Evolutionary conservation across 306 rosid species (phyloP), one percentile per base, ranked within the genome.

Genomic region (Glycine latifolia): DNA sequence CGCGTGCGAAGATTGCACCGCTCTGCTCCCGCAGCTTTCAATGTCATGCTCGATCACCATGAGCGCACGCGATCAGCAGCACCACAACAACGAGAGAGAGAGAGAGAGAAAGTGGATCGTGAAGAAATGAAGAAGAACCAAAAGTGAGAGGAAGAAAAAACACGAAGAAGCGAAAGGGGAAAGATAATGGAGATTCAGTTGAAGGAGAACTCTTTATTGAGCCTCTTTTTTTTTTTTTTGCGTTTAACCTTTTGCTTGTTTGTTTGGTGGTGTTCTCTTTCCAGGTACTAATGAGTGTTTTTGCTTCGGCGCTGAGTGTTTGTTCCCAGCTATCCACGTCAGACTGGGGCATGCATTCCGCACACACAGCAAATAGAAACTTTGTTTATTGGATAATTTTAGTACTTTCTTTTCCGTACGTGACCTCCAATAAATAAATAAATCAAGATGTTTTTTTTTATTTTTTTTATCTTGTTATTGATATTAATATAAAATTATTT

Each of bases 11-110:
- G 92, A 88, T 55, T 83, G 84, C 35, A 87, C 78, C 35, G 94
- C 87, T 87, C 94, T 63, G 81, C 99, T 93, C 47, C 94, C 99
- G 68, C 97, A 93, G 80, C 99, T 96, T 90, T 96, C 99, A 72
- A 79, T 81, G 87, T 93, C 98, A 13, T 94, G 90, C 73, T 93
- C 98, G 48, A 85, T 89, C 82, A 89, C 96, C 99, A 95, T 95
- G 54, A 77, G 37, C 5, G 56, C 75, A 26, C 3, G 58, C 75
- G 69, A 66, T 59, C 82, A 55, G 15, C 13, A 65, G 6, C 61
- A 71, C 4, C 8, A 60, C 16, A 84, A 69, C 35, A 46, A 35
- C 14, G 26, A 46, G 46, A 73, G 11, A 12, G 74, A 26, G 76
- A 37, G 46, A 54, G 77, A 77, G 81, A 77, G 81, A 44, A 73